These are phyloP conservation scores for Pichia rugopelliculosa DNA, from an alignment of 805 yeast species.

Conservation along the genomic window DNA sequence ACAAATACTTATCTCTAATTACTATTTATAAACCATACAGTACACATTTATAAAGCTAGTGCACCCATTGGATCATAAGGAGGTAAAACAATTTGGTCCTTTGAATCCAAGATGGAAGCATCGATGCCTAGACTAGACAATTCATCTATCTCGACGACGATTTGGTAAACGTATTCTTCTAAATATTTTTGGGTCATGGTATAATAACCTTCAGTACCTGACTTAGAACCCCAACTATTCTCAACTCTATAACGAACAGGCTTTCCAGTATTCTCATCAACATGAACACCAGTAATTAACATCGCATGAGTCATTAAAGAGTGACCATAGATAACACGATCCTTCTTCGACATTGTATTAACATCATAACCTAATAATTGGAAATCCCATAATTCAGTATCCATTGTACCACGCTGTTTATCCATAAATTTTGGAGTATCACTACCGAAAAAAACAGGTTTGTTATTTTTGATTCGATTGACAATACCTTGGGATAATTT, in stretches of 20 bases:
- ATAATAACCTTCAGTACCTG: conserved; percentile 61
- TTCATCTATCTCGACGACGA: conserved; percentile 46
- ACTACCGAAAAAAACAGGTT: conserved; percentile 82
- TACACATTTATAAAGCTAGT: conserved; percentile 35
- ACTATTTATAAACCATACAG: no score
- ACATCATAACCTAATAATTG: conserved; percentile 44
- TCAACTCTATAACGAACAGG: conserved; percentile 69
- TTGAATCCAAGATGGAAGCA: conserved; percentile 31
- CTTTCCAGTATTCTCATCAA: conserved; percentile 47
- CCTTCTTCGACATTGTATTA: conserved; percentile 47
- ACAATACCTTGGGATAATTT: conserved; percentile 55
- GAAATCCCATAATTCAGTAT: conserved; percentile 61
- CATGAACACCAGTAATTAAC: conserved; percentile 75
- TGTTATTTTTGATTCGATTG: conserved; percentile 59
- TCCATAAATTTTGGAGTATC: conserved; percentile 79
- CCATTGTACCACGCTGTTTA: conserved; percentile 62
- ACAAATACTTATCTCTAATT: no score
- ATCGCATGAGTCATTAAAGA: conserved; percentile 88
- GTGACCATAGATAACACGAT: conserved; percentile 62
- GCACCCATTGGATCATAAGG: conserved; percentile 83
- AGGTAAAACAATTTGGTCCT: conserved; percentile 49
- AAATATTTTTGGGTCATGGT: conserved; percentile 69
- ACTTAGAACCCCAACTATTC: conserved; percentile 69
- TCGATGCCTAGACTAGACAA: conserved; percentile 26
- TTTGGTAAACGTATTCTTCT: conserved; percentile 68